Conservation (phyloP, 2,329 filamentous ascomycete species). For the Colletotrichum sp. region DNA sequence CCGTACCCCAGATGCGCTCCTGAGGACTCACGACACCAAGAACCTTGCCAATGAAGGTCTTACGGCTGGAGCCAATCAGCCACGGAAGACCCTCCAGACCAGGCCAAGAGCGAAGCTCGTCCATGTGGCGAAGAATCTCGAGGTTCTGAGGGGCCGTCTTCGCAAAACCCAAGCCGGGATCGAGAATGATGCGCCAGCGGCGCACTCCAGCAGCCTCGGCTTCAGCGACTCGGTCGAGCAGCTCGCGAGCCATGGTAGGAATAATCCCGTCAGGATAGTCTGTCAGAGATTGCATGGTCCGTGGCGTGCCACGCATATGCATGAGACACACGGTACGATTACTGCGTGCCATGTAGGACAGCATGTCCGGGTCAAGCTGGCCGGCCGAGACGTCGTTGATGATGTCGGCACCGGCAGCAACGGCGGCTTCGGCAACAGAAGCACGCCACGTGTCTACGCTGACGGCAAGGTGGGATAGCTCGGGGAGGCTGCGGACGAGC, state of each 20-base stretch:
- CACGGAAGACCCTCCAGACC: conserved; percentile 77
- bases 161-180: conserved; percentile 93
- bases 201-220: conserved; percentile 83
- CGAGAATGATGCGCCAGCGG: conserved; percentile 92
- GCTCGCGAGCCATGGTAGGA: conserved; percentile 68
- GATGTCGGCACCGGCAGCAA: conserved; percentile 83
- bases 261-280: conserved; percentile 73
- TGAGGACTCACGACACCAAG: conserved; percentile 76
- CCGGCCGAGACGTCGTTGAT: conserved; percentile 95
- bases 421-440: conserved; percentile 76
- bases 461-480: conserved; percentile 69
- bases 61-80: conserved; percentile 88
- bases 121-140: conserved; percentile 72
- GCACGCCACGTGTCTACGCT: conserved; percentile 95
- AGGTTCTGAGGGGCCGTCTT: conserved; percentile 85
- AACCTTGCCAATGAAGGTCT: conserved; percentile 84
- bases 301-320: conserved; percentile 91
- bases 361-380: conserved; percentile 78
- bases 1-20: conserved; percentile 83
- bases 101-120: conserved; percentile 67
- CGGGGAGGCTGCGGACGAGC: conserved; percentile 71
- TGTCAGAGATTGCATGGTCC: conserved; percentile 76
- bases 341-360: conserved; percentile 76
- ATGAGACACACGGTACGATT: conserved; percentile 83
- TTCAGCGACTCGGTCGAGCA: conserved; percentile 71